phyloP scores from a whole-genome alignment of 495 filamentous ascomycete species.

The Extremus antarcticus region DNA sequence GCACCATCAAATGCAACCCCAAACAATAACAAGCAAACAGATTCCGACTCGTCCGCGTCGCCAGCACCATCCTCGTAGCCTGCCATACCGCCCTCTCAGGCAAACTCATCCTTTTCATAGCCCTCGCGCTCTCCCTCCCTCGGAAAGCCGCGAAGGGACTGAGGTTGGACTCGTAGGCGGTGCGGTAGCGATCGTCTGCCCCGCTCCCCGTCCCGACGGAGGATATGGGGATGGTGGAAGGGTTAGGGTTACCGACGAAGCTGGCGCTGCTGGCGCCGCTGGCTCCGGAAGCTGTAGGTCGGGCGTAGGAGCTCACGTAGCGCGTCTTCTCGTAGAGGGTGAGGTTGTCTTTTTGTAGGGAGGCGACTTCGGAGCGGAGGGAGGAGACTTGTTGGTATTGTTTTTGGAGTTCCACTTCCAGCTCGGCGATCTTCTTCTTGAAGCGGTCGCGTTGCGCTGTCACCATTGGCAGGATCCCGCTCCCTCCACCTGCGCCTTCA shows the following conservation, averaged over 20 bases:
- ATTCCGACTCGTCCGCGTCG: constrained; percentile 81
- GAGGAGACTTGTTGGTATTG: constrained; percentile 70
- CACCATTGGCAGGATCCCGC: constrained; percentile 93
- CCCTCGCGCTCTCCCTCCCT: constrained; percentile 78
- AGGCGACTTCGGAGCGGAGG: constrained; percentile 79
- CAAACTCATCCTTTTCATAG: constrained; percentile 89
- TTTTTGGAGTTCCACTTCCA: constrained; percentile 84
- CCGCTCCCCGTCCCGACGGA: constrained; percentile 26
- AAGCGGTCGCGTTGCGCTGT: constrained; percentile 96
- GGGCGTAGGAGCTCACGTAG: constrained; percentile 86
- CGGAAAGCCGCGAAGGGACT: constrained; percentile 93
- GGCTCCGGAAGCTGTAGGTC: constrained; percentile 52
- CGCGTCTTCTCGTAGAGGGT: constrained; percentile 96
- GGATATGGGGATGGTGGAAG: constrained; percentile 50
- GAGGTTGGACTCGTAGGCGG: constrained; percentile 88
- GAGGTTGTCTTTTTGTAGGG: constrained; percentile 91
- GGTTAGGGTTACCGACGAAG: constrained; percentile 62
- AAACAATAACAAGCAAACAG: constrained; percentile 93
- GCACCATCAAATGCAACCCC: constrained; percentile 75
- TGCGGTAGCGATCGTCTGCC: constrained; percentile 72
- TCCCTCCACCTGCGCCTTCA: constrained; percentile 66
- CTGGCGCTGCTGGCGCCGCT: constrained; percentile 62
- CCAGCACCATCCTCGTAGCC: constrained; percentile 79
- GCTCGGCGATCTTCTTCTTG: constrained; percentile 86
- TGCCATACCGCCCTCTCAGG: constrained; percentile 86